A percentile compares a stretch with the other conserved stretches of the same genome.
Evolutionary conservation across 2,329 filamentous ascomycete genomes (phyloP).

Genomic region (Paracorniculantispora psalliotae): DNA sequence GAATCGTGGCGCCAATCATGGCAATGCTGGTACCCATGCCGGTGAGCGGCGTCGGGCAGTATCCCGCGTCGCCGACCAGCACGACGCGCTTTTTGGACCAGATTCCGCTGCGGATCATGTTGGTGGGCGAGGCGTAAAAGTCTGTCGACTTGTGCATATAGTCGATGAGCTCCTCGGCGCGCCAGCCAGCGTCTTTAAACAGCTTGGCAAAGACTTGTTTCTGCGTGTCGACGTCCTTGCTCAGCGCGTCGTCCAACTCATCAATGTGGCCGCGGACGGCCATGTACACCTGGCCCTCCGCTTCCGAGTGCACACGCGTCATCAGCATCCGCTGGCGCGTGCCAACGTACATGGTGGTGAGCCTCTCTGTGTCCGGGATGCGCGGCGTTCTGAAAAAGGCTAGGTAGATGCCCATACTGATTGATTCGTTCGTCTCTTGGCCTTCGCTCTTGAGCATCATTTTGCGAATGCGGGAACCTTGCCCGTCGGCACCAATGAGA

Average conservation of each 20-base stretch:
- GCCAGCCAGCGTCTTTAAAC: slow-evolving; percentile 39
- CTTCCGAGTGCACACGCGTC: slow-evolving; percentile 25
- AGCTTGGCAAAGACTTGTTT: slow-evolving; percentile 29
- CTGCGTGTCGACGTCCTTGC: slow-evolving; percentile 19
- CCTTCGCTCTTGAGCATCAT: slow-evolving; percentile 25
- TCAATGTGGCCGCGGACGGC: slow-evolving; percentile 22
- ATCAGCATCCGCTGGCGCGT: slow-evolving; percentile 27
- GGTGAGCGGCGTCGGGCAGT: slow-evolving; percentile 38
- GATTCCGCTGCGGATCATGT: slow-evolving; percentile 34
- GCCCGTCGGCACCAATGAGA: slow-evolving; percentile 47
- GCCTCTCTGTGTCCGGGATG: neutral
- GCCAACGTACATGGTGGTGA: slow-evolving; percentile 25
- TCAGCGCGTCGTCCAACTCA: slow-evolving; percentile 17
- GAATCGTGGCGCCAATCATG: slow-evolving; percentile 44
- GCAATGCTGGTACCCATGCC: slow-evolving; percentile 42
- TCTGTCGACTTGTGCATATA: slow-evolving; percentile 29
- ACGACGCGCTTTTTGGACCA: slow-evolving; percentile 35
- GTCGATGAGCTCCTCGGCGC: slow-evolving; percentile 24
- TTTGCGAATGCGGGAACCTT: slow-evolving; percentile 41
- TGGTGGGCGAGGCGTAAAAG: slow-evolving; percentile 39
- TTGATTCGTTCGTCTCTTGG: neutral
- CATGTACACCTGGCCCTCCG: slow-evolving; percentile 29
- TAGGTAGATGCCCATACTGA: slow-evolving; percentile 20
- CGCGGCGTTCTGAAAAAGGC: slow-evolving; percentile 23
- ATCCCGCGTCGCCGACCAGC: slow-evolving; percentile 44